Conservation (phyloP, 2,329 filamentous ascomycete genomes). For the Fusarium sp. region DNA sequence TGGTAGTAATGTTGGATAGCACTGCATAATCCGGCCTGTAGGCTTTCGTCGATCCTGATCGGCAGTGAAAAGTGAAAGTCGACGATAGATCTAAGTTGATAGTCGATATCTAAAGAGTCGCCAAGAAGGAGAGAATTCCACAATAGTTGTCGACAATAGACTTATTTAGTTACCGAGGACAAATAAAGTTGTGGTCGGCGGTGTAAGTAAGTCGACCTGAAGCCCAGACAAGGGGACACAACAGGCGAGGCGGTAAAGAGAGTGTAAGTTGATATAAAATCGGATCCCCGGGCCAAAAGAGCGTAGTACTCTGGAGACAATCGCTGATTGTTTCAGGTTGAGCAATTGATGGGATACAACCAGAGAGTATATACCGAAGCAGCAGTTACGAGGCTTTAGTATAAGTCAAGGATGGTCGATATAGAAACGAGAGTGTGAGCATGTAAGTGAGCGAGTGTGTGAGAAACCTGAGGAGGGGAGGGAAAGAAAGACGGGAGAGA, state of each 20-base stretch:
- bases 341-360: constrained; percentile 26
- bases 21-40: constrained; percentile 27
- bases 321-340: constrained; percentile 19
- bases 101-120: not conserved
- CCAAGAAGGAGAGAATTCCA: not conserved
- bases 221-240: constrained; percentile 15
- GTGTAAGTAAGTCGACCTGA: constrained; percentile 27
- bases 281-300: constrained; percentile 26
- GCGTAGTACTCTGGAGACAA: constrained; percentile 31
- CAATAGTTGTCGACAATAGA: constrained; percentile 1
- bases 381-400: constrained; percentile 17
- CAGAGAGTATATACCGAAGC: constrained; percentile 9
- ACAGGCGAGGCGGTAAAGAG: constrained; percentile 18
- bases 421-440: constrained; percentile 28
- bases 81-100: constrained; percentile 1
- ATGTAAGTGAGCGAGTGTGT: not conserved
- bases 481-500: constrained; percentile 13
- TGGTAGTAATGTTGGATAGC: constrained; percentile 11
- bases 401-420: constrained; percentile 23
- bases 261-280: constrained; percentile 29
- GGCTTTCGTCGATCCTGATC: constrained; percentile 19
- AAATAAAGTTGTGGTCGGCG: constrained; percentile 1
- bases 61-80: constrained; percentile 7
- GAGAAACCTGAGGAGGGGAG: constrained; percentile 30
- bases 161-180: not conserved